phyloP scores from a whole-genome alignment of 208 protist species.

The Angomonas desouzai region DNA sequence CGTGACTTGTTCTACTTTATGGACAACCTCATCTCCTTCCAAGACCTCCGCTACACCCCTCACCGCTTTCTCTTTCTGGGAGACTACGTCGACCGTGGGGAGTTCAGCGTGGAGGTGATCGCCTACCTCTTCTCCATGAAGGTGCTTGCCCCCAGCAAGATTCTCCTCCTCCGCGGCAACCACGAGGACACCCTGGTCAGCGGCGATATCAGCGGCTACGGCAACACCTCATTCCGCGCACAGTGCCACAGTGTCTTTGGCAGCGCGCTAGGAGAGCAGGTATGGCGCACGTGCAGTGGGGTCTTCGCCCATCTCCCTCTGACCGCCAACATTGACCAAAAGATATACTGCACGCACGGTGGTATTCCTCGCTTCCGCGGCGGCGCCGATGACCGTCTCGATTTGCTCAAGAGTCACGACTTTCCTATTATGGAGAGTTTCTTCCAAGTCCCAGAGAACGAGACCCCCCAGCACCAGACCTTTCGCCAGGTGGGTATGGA shows the following conservation, averaged over 20 bases:
- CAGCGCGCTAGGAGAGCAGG: conserved; percentile 70
- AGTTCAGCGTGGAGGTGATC: conserved; percentile 90
- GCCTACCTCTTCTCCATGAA: conserved; percentile 92
- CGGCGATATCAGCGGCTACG: conserved; percentile 88
- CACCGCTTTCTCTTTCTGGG: conserved; percentile 97
- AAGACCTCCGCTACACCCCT: conserved; percentile 89
- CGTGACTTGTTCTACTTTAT: conserved; percentile 93
- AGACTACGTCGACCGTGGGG: conserved; percentile 98
- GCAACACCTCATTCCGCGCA: conserved; percentile 80
- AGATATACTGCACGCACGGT: conserved; percentile 94
- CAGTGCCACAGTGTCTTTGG: conserved; percentile 87
- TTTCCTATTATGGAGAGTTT: conserved; percentile 83
- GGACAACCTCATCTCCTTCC: conserved; percentile 88
- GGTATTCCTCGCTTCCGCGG: conserved; percentile 88
- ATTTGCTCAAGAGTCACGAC: conserved; percentile 53
- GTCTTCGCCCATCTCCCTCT: conserved; percentile 87
- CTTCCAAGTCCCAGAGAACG: conserved; percentile 72
- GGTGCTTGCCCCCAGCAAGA: conserved; percentile 85
- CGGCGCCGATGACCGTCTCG: conserved; percentile 74
- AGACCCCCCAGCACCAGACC: conserved; percentile 55
- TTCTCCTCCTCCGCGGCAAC: conserved; percentile 92
- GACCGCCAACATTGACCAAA: conserved; percentile 88
- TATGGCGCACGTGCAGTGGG: conserved; percentile 83
- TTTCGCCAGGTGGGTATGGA: conserved; percentile 83
- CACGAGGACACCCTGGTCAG: conserved; percentile 93